These are phyloP conservation scores for Pichia exigua DNA, from an alignment of 805 yeast species.

Conservation along the genomic window DNA sequence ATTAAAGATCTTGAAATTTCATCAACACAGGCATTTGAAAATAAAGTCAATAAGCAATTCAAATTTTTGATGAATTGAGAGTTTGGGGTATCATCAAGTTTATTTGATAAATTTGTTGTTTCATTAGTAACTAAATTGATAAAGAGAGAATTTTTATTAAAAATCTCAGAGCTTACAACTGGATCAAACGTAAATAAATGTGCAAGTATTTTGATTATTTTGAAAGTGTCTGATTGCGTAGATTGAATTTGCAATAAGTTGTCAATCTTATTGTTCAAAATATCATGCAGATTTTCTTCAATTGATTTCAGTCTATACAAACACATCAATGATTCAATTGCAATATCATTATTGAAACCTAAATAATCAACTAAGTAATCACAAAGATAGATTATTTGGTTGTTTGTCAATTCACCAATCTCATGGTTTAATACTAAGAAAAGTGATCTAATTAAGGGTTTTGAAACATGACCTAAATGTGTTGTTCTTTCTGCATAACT, in stretches of 20 bases:
- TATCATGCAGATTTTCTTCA: not conserved
- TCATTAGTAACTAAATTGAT: conserved; percentile 19
- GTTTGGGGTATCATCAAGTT: conserved; percentile 3
- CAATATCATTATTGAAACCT: not conserved
- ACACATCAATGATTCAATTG: conserved; percentile 4
- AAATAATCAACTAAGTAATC: conserved; percentile 3
- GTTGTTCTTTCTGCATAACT: not conserved
- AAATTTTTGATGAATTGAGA: conserved; percentile 3
- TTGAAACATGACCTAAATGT: not conserved
- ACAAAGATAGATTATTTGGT: not conserved
- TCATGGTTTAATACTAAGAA: not conserved
- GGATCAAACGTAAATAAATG: conserved; percentile 20
- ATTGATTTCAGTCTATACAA: not conserved
- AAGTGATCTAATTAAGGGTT: not conserved
- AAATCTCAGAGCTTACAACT: conserved; percentile 12
- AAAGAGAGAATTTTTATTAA: conserved; percentile 15
- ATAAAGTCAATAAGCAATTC: conserved; percentile 24
- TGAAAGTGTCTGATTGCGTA: conserved; percentile 8
- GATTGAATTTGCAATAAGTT: conserved; percentile 12
- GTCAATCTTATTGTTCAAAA: conserved; percentile 12
- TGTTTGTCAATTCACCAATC: not conserved
- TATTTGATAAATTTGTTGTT: conserved; percentile 10
- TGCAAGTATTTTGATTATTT: conserved; percentile 13
- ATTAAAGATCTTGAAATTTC: conserved; percentile 43
- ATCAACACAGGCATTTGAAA: conserved; percentile 43